A percentile compares a stretch with the other conserved stretches of the same genome.
These are phyloP conservation scores for Aspergillus nanangensis DNA, from an alignment of 495 filamentous ascomycete species.

Conservation along the genomic window DNA sequence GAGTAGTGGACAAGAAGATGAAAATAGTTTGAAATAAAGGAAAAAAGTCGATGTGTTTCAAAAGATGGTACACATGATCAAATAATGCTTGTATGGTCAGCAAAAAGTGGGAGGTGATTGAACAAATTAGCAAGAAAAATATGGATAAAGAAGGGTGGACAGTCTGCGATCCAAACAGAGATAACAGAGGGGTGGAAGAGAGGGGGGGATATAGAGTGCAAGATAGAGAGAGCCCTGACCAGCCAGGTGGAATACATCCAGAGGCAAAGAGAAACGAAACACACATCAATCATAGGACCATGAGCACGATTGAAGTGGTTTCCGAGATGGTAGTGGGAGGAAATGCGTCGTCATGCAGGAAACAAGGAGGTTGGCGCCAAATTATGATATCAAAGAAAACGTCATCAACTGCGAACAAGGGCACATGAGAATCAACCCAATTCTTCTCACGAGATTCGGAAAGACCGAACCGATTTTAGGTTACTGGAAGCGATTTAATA, in stretches of 20 bases:
- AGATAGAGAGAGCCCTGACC: constrained; percentile 3
- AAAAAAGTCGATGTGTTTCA: background rate
- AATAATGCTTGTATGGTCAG: constrained; percentile 12
- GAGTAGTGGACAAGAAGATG: constrained; percentile 1
- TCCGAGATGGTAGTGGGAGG: constrained; percentile 7
- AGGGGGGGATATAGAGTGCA: constrained; percentile 12
- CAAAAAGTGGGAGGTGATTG: constrained; percentile 17
- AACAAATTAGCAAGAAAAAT: no score
- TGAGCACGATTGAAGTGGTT: constrained; percentile 24
- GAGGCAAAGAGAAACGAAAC: constrained; percentile 20
- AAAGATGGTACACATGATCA: constrained; percentile 19
- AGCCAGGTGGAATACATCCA: constrained; percentile 11
- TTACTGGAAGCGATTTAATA: constrained; percentile 11
- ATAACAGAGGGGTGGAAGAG: no score
- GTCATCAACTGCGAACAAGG: constrained; percentile 13
- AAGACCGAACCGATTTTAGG: constrained; percentile 6
- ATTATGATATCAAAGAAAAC: constrained; percentile 9
- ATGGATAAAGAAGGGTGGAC: no score
- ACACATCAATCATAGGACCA: constrained; percentile 37
- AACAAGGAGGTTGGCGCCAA: constrained; percentile 13
- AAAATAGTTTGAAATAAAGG: no score
- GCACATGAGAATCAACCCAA: constrained; percentile 17
- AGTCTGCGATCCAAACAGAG: no score
- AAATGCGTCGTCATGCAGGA: constrained; percentile 21
- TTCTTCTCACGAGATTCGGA: background rate